Conservation (phyloP, 2,329 filamentous ascomycete genomes). For the Hirsutella rhossiliensis region DNA sequence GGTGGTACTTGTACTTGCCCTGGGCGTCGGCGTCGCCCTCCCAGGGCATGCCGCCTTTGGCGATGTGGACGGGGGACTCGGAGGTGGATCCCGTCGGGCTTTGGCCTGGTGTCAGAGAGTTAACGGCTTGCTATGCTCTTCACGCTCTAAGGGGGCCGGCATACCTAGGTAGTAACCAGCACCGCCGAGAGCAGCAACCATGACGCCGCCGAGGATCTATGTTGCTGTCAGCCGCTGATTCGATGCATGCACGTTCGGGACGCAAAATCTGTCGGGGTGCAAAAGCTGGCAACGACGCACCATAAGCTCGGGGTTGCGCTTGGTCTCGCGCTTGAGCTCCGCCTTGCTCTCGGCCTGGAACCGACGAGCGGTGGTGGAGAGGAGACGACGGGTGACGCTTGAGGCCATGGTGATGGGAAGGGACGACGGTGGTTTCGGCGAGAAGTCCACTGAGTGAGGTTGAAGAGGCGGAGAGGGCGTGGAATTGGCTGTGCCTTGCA, state of each 20-base stretch:
- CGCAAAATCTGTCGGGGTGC: background rate
- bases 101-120: slow-evolving; percentile 39
- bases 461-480: background rate
- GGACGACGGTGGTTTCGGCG: background rate
- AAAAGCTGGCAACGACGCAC: slow-evolving; percentile 20
- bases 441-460: background rate
- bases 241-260: background rate
- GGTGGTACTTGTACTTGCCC: slow-evolving; percentile 69
- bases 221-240: background rate
- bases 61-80: slow-evolving; percentile 64
- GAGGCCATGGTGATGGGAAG: slow-evolving; percentile 37
- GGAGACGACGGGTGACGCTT: slow-evolving; percentile 41
- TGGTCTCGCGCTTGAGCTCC: slow-evolving; percentile 44
- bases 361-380: slow-evolving; percentile 41
- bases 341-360: slow-evolving; percentile 31
- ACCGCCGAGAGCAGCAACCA: slow-evolving; percentile 77
- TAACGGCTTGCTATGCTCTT: background rate
- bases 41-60: slow-evolving; percentile 80
- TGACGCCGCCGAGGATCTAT: slow-evolving; percentile 85
- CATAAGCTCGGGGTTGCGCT: slow-evolving; percentile 37
- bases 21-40: slow-evolving; percentile 52
- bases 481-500: background rate
- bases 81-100: slow-evolving; percentile 78
- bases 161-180: slow-evolving; percentile 84
- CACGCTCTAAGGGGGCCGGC: slow-evolving; percentile 1